Base-by-base conservation (phyloP, 2,329 filamentous ascomycete genomes). In the Neopestalotiopsis sp. region DNA sequence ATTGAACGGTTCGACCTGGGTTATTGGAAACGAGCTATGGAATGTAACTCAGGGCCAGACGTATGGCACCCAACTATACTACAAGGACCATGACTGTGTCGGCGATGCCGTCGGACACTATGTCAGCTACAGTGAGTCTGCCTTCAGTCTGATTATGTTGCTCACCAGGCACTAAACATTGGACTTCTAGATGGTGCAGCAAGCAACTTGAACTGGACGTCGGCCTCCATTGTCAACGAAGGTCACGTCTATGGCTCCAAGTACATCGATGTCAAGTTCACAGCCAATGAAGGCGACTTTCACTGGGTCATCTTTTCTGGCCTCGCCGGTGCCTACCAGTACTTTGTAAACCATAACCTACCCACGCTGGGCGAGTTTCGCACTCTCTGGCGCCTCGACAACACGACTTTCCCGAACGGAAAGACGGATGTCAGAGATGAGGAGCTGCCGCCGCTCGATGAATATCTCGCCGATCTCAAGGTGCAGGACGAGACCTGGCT, bases 401-500 rank as follows among this genome's bases (percentile, higher is more conserved):
- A 86, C 67, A 75, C 75, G 0, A 84, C 82, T 0, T 87, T 87
- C 68, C 77, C 83, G 1, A 80, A 80, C 63, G 85, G 84, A 0
- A 78, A 80, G 53, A 87, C 82, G 0, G 80, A 82, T 57, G 73
- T 83, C 32, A 83, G 81, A 38, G 84, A 87, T 68, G 84, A 81
- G 28, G 72, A 76, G 1, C 76, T 87, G 6, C 85, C 85, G 0
- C 74, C 81, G 0, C 76, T 86, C 6, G 74, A 76, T 2, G 81
- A 85, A 56, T 86, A 86, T 68, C 68, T 77, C 3, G 75, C 73
- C 5, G 79, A 80, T 12, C 85, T 82, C 13, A 86, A 86, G 59
- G 83, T 87, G 4, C 85, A 87, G 71, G 86, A 87, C 74, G 85
- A 87, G 77, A 87, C 86, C 1, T 87, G 85, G 84, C 78, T 83